Evolutionary conservation across 257 asterid genomes (phyloP), one percentile per base, ranked within the genome.

Genomic region (Henckelia pumila): DNA sequence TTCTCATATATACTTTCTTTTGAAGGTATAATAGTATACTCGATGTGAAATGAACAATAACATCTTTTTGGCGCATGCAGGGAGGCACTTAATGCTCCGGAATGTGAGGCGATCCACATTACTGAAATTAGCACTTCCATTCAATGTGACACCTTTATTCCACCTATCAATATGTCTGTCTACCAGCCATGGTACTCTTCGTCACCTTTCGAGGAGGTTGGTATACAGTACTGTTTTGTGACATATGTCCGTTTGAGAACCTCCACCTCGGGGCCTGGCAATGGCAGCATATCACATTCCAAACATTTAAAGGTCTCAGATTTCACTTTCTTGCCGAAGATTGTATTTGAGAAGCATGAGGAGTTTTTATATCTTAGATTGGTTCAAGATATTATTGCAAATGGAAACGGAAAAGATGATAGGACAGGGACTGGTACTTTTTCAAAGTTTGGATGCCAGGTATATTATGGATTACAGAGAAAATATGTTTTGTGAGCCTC

Each of bases 391-490:
- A 85, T 94, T 66, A 82, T 94, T 73, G 83, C 74, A 14, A 80
- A 77, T 76, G 99, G 99, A 73, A 85, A 73, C 47, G 71, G 49
- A 33, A 94, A 85, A 80, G 99, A 81, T 75, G 99, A 94, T 80
- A 77, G 93, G 67, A 91, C 96, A 3, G 97, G 99, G 68, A 90
- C 95, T 55, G 99, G 97, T 73, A 88, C 99, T 53, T 76, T 86
- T 68, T 94, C 99, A 7, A 84, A 86, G 76, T 94, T 94, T 82
- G 97, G 99, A 55, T 85, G 95, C 78, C 99, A 94, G 97, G 99
- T 94, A 81, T 67, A 19, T 17, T 17, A 6, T 17, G 20, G 64
- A 21, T 64, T 71, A 32, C 22, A 24, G 59, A 28, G 52, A n/a
- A 9, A 19, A 21, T 53, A 3, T 44, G 14, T 66, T 57, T 1